Evolutionary conservation across 495 filamentous ascomycete species (phyloP).

Genomic region (Ascodesmis nigricans): DNA sequence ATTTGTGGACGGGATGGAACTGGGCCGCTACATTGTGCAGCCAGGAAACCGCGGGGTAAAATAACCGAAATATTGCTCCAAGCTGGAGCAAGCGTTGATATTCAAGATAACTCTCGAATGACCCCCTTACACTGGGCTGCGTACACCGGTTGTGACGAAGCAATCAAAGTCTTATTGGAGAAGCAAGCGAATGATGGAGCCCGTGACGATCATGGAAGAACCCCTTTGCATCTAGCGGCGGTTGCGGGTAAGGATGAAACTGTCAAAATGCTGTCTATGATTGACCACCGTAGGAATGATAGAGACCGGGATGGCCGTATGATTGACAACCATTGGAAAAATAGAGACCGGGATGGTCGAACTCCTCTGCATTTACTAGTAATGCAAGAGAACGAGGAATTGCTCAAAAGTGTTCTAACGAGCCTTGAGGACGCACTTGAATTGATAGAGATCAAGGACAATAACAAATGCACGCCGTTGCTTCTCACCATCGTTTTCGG

Average conservation of each 20-base stretch:
- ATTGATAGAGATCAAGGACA: too few relatives aligned
- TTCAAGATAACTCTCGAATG: background rate
- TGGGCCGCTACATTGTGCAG: constrained; percentile 1
- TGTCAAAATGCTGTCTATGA: constrained; percentile 4
- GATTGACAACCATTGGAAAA: too few relatives aligned
- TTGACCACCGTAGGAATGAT: too few relatives aligned
- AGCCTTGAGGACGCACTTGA: too few relatives aligned
- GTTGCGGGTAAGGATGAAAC: background rate
- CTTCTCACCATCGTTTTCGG: too few relatives aligned
- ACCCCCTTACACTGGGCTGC: background rate
- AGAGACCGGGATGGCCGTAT: too few relatives aligned
- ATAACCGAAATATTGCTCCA: background rate
- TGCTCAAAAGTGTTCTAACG: too few relatives aligned
- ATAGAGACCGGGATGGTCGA: too few relatives aligned
- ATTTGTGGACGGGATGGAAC: background rate
- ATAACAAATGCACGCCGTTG: too few relatives aligned
- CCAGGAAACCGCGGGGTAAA: background rate
- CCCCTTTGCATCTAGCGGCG: background rate
- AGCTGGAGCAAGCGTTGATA: background rate
- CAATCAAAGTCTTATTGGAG: background rate
- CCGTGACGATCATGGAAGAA: background rate
- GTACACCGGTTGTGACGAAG: background rate
- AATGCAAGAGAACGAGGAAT: too few relatives aligned
- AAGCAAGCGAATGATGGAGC: background rate
- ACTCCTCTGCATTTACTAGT: too few relatives aligned